A percentile compares a stretch with the other conserved stretches of the same genome.
phyloP scores from a whole-genome alignment of 164 flowering plant species.

The Dillenia suffruticosa region DNA sequence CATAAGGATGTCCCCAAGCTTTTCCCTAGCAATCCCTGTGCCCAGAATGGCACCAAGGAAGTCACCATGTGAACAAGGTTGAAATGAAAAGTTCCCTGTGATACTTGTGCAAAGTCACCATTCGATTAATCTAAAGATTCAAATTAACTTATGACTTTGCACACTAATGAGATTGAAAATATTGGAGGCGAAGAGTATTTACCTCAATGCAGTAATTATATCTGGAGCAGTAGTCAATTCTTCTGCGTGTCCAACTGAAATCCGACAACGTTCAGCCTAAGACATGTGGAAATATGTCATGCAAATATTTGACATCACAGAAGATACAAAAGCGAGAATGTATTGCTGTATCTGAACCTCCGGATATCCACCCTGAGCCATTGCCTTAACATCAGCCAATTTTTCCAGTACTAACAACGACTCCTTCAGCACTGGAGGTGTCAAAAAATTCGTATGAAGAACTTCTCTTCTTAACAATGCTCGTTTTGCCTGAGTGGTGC shows the following conservation, averaged over 20 bases:
- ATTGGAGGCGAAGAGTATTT: constrained; percentile 1
- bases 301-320: neutral
- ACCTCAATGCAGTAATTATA: constrained; percentile 75
- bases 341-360: constrained; percentile 39
- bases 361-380: constrained; percentile 87
- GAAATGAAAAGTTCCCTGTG: constrained; percentile 79
- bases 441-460: constrained; percentile 78
- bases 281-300: constrained; percentile 1
- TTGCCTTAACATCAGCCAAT: constrained; percentile 60
- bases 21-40: constrained; percentile 84
- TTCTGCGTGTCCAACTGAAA: constrained; percentile 81
- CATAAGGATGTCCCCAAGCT: constrained; percentile 85
- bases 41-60: constrained; percentile 95
- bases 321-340: neutral
- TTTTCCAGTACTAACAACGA: constrained; percentile 62
- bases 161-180: neutral
- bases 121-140: neutral
- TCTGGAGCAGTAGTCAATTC: constrained; percentile 59
- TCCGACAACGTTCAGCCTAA: constrained; percentile 92
- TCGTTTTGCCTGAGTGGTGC: constrained; percentile 47
- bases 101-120: constrained; percentile 43
- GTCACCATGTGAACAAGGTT: constrained; percentile 90
- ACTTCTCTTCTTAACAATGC: constrained; percentile 69
- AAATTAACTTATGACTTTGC: too few relatives aligned
- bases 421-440: constrained; percentile 73